Base-by-base conservation (phyloP, 2,329 filamentous ascomycete genomes). In the Nothomitra cinnamomea region DNA sequence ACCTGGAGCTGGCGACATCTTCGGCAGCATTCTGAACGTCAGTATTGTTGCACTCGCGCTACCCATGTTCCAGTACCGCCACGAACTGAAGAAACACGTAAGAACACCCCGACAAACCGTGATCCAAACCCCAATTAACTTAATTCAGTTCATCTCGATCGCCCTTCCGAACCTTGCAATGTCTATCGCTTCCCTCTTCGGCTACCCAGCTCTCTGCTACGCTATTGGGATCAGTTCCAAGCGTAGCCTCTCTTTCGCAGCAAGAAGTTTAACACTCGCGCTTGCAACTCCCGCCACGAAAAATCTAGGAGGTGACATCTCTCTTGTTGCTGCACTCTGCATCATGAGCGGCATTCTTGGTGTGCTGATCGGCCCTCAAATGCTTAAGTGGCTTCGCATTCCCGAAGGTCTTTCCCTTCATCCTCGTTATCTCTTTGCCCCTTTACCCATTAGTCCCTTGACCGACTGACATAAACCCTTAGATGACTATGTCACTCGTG, bases 401-500 rank as follows among this genome's bases (percentile, higher is more conserved):
- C 76, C 75, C 0, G 72, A 79, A 63, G 28, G 28, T 32, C 28
- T 5, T 32, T 10, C 28, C 28, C 4, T 32, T 10, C 28, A 73
- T 73, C 73, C 54, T 2, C 24, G 51, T 3, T 19, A 15, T 4
- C 22, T 12, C 40, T 15, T 25, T 32, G 10, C 10, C 28, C 28
- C 5, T 32, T 32, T 5, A 32, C 28, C 10, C 28, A 32, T 32
- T 10, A n/a, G 48, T 22, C 24, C 13, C 8, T 51, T 43, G 41
- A 4, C 4, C 4, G 13, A 43, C 41, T 43, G 21, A 19, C 41
- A 43, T 19, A 49, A 73, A 32, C 10, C 28, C 28, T n/a, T 32
- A 32, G 77, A 80, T 58, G 78, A 80, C 62, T 82, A 80, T 56
- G 76, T 81, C 35, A 80, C 77, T 1, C 66, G 76, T n/a, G 78